Percentiles rank a stretch among this genome's conserved stretches.
These are phyloP conservation scores for Mycena belliarum DNA, from an alignment of 768 basidiomycete genomes.

Conservation along the genomic window DNA sequence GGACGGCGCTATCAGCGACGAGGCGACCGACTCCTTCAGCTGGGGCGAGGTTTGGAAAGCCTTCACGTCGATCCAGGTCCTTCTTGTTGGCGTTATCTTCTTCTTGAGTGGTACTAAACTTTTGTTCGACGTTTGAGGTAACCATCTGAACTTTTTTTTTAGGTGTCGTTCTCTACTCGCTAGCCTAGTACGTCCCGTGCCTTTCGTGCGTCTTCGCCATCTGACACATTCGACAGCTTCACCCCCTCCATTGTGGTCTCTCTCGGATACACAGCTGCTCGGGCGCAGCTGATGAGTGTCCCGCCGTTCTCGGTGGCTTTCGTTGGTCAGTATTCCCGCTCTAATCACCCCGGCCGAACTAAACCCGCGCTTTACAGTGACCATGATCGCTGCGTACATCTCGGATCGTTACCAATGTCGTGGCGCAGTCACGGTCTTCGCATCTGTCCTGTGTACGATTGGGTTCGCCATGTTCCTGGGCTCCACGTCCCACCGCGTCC, in stretches of 20 bases:
- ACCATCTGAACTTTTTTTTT: background rate
- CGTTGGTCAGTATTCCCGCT: conserved; percentile 20
- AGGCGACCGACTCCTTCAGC: conserved; percentile 46
- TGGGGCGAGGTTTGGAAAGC: conserved; percentile 56
- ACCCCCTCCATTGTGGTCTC: conserved; percentile 56
- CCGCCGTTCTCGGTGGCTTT: conserved; percentile 41
- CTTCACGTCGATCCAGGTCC: conserved; percentile 54
- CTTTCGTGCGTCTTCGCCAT: conserved; percentile 26
- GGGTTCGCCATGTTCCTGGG: conserved; percentile 44
- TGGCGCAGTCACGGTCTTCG: conserved; percentile 31
- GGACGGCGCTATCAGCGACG: conserved; percentile 42
- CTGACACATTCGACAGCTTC: conserved; percentile 43
- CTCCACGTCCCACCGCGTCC: conserved; percentile 30
- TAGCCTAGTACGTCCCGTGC: conserved; percentile 45
- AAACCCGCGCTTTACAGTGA: conserved; percentile 17
- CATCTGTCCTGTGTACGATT: conserved; percentile 32
- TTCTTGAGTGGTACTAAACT: conserved; percentile 51
- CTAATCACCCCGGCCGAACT: background rate
- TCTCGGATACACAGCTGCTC: conserved; percentile 45
- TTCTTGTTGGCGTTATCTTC: conserved; percentile 48
- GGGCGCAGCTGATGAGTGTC: conserved; percentile 53
- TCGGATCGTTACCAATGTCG: conserved; percentile 30
- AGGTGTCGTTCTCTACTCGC: conserved; percentile 48
- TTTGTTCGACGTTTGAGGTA: background rate
- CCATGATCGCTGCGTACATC: conserved; percentile 25